Conservation (phyloP, 768 basidiomycete genomes). For the Boletus fagicola region DNA sequence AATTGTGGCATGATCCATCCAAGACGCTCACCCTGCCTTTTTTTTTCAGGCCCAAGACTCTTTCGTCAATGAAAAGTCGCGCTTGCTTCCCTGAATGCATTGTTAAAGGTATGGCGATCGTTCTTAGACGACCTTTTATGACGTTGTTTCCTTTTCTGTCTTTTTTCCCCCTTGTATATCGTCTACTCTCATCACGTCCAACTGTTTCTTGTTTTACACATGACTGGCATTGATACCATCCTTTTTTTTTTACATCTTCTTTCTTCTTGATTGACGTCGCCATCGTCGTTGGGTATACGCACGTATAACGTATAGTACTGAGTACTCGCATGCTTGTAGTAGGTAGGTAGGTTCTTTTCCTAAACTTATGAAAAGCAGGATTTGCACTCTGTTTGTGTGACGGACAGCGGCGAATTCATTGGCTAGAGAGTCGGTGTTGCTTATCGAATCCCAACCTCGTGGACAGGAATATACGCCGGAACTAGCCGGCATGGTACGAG, state of each 20-base stretch:
- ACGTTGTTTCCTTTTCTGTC: too few species aligned
- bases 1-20: too few species aligned
- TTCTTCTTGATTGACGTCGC: too few species aligned
- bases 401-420: too few species aligned
- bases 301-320: constrained; percentile 9
- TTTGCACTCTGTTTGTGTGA: too few species aligned
- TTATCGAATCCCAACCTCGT: too few species aligned
- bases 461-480: too few species aligned
- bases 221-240: too few species aligned
- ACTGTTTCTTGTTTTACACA: not conserved
- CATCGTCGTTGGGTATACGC: not conserved
- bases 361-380: too few species aligned
- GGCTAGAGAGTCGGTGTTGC: too few species aligned
- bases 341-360: not conserved
- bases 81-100: constrained; percentile 22
- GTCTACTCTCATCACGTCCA: not conserved
- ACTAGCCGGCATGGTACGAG: too few species aligned
- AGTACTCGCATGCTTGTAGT: constrained; percentile 15
- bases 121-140: not conserved
- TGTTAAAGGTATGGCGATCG: not conserved
- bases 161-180: not conserved
- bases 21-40: too few species aligned
- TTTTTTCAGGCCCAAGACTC: not conserved
- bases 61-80: constrained; percentile 25
- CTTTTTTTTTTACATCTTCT: not conserved